Base-by-base conservation (phyloP, 768 basidiomycete species). In the Pulveroboletus sp. region DNA sequence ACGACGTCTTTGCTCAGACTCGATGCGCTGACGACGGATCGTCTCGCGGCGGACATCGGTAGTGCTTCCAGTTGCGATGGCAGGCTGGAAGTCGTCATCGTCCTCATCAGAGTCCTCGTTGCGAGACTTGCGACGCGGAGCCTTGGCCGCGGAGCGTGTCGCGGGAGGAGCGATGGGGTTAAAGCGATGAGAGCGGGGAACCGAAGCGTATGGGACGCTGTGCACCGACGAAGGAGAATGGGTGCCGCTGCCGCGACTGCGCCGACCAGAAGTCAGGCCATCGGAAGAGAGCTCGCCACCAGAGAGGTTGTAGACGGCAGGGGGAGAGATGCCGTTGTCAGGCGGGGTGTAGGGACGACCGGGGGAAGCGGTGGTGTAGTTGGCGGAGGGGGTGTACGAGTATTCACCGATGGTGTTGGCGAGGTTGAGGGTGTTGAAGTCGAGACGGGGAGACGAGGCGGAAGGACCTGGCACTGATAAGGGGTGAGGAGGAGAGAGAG, bases 1-100 rank as follows among this genome's bases (percentile, higher is more conserved):
- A 33, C 93, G 82, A 58, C 93, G 80, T 57, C 91, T 77, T 76
- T 94, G 89, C 75, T 93, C 90, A 21, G 90, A 91, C 76, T 93
- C 90, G 74, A 93, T 93, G 71, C 90, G 88, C 74, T 92, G 90
- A 65, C 84, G 83, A 66, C 90, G 88, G 61, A 93, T 89, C 47
- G 89, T 88, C 75, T 93, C 90, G 64, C 90, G 87, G 69, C 90
- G 89, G 71, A 76, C 75, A 64, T 86, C 86, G 63, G 78, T 77
- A 52, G 68, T 72, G 58, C 65, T 71, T 51, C 76, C 69, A 49
- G 72, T 63, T 29, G 69, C 58, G 52, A 66, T 60, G 20, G 68
- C 66, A 40, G 82, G 82, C 64, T 81, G 79, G 75, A 86, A 87
- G 56, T 89, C 87, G 50, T 86, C 89, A 48, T 84, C 84, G 14